Evolutionary conservation across 139 green algal species (phyloP).

Genomic region (Chlorella sp.): DNA sequence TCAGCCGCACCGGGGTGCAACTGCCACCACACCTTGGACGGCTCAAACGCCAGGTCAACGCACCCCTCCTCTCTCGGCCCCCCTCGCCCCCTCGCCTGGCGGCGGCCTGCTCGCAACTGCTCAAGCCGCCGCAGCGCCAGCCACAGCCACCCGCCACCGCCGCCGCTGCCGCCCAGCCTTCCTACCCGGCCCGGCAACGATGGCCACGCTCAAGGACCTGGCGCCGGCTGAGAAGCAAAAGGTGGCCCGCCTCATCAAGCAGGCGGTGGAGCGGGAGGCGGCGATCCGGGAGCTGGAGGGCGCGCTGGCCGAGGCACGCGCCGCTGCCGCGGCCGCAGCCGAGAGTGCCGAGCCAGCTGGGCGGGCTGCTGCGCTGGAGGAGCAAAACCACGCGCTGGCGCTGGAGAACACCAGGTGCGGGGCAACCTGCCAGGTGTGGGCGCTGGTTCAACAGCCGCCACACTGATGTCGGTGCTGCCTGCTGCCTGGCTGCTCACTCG

Average conservation of each 20-base stretch:
- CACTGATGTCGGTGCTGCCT: background rate
- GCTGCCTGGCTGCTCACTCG: too few relatives aligned
- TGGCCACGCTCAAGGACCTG: conserved; percentile 39
- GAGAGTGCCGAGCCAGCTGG: background rate
- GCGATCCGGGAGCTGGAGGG: conserved; percentile 9
- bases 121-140: too few relatives aligned
- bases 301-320: background rate
- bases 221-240: conserved; percentile 42
- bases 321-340: background rate
- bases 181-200: background rate
- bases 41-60: too few relatives aligned
- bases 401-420: conserved; percentile 39
- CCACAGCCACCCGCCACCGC: background rate
- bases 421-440: background rate
- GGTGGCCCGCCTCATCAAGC: conserved; percentile 40
- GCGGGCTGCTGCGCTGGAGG: background rate
- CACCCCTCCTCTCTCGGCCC: background rate
- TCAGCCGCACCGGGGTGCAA: too few relatives aligned
- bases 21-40: too few relatives aligned
- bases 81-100: too few relatives aligned
- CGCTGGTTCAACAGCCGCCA: background rate
- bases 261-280: conserved; percentile 39
- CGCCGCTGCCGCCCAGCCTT: background rate
- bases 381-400: conserved; percentile 22
- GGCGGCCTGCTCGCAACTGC: background rate